Percentiles rank a stretch among this genome's conserved stretches.
Evolutionary conservation across 2,329 filamentous ascomycete genomes (phyloP).

Genomic region (Arthrobotrys iridis): DNA sequence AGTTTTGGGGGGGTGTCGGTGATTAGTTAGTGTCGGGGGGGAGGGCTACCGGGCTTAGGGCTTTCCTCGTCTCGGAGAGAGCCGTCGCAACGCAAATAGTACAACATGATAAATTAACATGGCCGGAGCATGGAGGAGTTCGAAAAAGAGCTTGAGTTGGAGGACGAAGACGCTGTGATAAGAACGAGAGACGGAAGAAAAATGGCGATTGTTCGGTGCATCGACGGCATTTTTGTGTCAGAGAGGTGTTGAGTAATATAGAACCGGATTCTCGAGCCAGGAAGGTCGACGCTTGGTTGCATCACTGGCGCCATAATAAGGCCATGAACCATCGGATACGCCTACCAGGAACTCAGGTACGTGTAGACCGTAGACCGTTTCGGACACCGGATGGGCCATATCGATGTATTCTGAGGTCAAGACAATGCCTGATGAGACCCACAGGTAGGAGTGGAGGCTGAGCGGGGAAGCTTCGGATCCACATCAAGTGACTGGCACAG

Average conservation of each 20-base stretch:
- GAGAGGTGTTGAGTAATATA: background rate
- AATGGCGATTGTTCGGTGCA: background rate
- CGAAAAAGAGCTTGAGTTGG: background rate
- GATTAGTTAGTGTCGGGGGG: constrained; percentile 13
- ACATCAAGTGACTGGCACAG: background rate
- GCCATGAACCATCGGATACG: background rate
- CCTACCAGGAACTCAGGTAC: background rate
- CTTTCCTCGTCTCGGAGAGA: constrained; percentile 32
- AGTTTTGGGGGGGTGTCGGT: constrained; percentile 27
- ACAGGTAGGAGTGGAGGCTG: constrained; percentile 8
- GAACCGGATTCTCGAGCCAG: background rate
- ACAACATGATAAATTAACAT: constrained; percentile 25
- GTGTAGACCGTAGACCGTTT: too few relatives aligned
- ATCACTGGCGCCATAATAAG: constrained; percentile 7
- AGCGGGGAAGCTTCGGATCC: constrained; percentile 14
- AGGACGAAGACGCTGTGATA: background rate
- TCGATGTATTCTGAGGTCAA: background rate
- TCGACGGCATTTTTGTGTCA: background rate
- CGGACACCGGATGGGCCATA: background rate
- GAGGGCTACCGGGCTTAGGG: constrained; percentile 29
- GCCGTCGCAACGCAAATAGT: constrained; percentile 52
- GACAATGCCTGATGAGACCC: background rate
- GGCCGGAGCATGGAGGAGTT: background rate
- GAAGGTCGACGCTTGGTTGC: background rate
- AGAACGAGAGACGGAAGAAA: background rate